These are phyloP conservation scores for Fusarium foetens DNA, from an alignment of 2,329 filamentous ascomycete species.

Conservation along the genomic window DNA sequence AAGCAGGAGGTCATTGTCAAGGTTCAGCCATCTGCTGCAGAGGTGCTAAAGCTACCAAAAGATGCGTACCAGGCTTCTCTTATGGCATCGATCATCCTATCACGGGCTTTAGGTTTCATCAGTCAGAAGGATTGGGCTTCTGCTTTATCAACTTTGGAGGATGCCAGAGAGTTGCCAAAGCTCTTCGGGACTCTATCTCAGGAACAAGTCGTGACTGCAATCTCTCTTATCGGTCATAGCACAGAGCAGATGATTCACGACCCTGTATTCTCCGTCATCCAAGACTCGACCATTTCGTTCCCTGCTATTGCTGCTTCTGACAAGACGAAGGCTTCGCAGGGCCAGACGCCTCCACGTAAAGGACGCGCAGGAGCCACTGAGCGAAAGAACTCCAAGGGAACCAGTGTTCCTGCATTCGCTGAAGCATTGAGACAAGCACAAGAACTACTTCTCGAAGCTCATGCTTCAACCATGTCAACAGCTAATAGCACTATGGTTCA, in stretches of 20 bases:
- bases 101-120: slow-evolving; percentile 57
- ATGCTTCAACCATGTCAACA: slow-evolving; percentile 64
- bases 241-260: slow-evolving; percentile 79
- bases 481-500: slow-evolving; percentile 70
- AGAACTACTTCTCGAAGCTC: slow-evolving; percentile 71
- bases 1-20: slow-evolving; percentile 40
- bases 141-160: slow-evolving; percentile 65
- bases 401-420: slow-evolving; percentile 58
- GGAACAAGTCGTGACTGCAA: slow-evolving; percentile 72
- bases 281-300: slow-evolving; percentile 91
- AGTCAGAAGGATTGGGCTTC: slow-evolving; percentile 65
- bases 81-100: slow-evolving; percentile 50
- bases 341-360: slow-evolving; percentile 51
- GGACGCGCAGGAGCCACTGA: slow-evolving; percentile 39
- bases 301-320: slow-evolving; percentile 70
- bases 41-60: slow-evolving; percentile 39
- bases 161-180: slow-evolving; percentile 58
- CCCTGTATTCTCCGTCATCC: slow-evolving; percentile 87
- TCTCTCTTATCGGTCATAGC: slow-evolving; percentile 74
- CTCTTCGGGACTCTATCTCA: slow-evolving; percentile 53
- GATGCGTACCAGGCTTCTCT: slow-evolving; percentile 52
- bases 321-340: slow-evolving; percentile 49
- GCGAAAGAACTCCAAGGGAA: slow-evolving; percentile 47
- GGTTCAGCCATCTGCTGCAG: slow-evolving; percentile 35
- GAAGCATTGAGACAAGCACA: slow-evolving; percentile 72